Evolutionary conservation across 495 filamentous ascomycete genomes (phyloP).

Genomic region (Evansstolkia leycettana): DNA sequence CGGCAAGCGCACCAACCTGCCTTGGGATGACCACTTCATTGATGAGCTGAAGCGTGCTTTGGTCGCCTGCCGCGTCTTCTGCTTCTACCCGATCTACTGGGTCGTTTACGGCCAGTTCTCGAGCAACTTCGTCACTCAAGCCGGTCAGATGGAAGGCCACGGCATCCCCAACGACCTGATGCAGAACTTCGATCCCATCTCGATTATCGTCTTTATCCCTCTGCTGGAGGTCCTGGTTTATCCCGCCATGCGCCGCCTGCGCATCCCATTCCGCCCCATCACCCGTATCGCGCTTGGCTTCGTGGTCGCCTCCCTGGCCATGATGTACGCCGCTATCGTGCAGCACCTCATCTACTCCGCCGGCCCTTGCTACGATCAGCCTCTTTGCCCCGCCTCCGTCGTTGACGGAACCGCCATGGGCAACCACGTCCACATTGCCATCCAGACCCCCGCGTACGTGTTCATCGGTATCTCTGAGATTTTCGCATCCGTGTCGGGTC

Average conservation of each 20-base stretch:
- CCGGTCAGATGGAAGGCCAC: constrained; percentile 40
- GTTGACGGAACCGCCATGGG: constrained; percentile 20
- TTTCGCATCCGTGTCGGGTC: constrained; percentile 55
- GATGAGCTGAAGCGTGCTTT: constrained; percentile 50
- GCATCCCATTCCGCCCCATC: constrained; percentile 57
- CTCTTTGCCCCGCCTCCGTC: constrained; percentile 20
- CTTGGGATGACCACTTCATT: constrained; percentile 52
- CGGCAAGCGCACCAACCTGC: constrained; percentile 18
- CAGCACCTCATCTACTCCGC: constrained; percentile 61
- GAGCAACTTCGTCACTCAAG: constrained; percentile 46
- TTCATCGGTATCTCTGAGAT: constrained; percentile 65
- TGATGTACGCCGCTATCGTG: constrained; percentile 54
- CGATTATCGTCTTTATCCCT: constrained; percentile 61
- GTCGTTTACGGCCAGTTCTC: constrained; percentile 48
- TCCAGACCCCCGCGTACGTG: constrained; percentile 58
- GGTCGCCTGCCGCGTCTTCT: constrained; percentile 48
- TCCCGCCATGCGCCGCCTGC: constrained; percentile 49
- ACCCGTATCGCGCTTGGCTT: constrained; percentile 67
- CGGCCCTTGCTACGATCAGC: constrained; percentile 34
- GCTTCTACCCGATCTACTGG: constrained; percentile 50
- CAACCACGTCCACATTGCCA: constrained; percentile 50
- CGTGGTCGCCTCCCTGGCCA: constrained; percentile 48
- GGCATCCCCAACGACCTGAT: constrained; percentile 64
- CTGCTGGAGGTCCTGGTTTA: constrained; percentile 57
- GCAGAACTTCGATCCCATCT: constrained; percentile 63